A percentile compares a stretch with the other conserved stretches of the same genome.
Evolutionary conservation across 768 basidiomycete genomes (phyloP).

Genomic region (Russula foetens): DNA sequence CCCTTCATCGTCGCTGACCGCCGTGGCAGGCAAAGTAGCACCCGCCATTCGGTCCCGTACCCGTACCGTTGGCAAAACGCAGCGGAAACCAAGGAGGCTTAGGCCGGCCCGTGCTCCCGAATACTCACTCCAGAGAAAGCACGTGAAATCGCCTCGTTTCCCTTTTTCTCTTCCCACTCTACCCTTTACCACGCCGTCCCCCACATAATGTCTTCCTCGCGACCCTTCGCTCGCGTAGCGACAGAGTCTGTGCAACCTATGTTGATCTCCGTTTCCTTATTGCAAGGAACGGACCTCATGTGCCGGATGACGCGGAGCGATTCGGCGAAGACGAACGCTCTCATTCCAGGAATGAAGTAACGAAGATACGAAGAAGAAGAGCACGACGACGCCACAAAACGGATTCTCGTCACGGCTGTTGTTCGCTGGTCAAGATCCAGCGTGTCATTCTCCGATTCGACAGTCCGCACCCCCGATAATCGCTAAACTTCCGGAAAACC

Average conservation of each 20-base stretch:
- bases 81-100: background rate
- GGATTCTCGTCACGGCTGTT: background rate
- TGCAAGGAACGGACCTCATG: too few relatives aligned
- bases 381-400: background rate
- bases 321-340: background rate
- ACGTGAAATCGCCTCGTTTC: background rate
- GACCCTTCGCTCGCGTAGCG: too few relatives aligned
- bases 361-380: background rate
- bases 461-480: background rate
- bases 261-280: too few relatives aligned
- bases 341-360: too few relatives aligned
- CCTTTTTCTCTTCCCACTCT: background rate
- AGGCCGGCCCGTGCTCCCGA: background rate
- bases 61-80: background rate
- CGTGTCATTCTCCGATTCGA: background rate
- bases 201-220: too few relatives aligned
- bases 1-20: too few relatives aligned
- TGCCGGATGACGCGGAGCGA: background rate
- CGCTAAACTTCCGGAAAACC: too few relatives aligned
- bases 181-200: too few relatives aligned
- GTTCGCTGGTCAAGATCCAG: background rate
- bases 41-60: background rate
- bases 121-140: background rate
- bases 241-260: too few relatives aligned
- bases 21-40: background rate